Conservation (phyloP, 2,329 filamentous ascomycete species). For the Zymoseptoria tritici region DNA sequence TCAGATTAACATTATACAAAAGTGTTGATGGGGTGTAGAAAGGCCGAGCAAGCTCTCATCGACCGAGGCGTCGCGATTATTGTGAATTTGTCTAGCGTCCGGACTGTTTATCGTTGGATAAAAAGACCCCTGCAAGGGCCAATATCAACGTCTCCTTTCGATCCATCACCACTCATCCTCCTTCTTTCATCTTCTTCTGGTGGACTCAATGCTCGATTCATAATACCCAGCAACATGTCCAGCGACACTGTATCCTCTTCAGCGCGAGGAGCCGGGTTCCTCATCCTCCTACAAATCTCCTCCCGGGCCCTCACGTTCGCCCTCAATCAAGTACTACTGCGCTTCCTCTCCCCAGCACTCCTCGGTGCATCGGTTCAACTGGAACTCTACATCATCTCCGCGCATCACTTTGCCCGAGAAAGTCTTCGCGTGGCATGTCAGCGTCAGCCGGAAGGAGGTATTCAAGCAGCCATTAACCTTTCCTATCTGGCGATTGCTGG, state of each 20-base stretch:
- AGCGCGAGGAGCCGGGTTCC: constrained; percentile 68
- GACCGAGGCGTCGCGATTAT: neutral
- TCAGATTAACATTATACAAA: constrained; percentile 3
- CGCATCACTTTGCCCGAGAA: constrained; percentile 92
- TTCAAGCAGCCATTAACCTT: constrained; percentile 79
- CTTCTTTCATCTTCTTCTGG: neutral
- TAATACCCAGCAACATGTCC: constrained; percentile 15
- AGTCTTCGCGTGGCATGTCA: constrained; percentile 87
- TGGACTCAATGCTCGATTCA: neutral
- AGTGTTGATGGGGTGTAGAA: neutral
- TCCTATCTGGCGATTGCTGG: constrained; percentile 70
- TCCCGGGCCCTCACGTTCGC: constrained; percentile 86
- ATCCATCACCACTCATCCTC: neutral
- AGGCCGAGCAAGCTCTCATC: neutral
- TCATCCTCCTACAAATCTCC: constrained; percentile 79
- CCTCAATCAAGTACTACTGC: constrained; percentile 84
- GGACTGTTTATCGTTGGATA: neutral
- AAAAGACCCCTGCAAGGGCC: neutral
- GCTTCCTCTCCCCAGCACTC: constrained; percentile 75
- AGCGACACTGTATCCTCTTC: constrained; percentile 35
- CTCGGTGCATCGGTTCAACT: constrained; percentile 83
- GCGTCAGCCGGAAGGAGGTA: constrained; percentile 46
- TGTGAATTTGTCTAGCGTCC: too few species aligned
- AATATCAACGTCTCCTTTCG: neutral
- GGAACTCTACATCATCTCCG: constrained; percentile 84